These are phyloP conservation scores for Amanita subjunquillea DNA, from an alignment of 768 basidiomycete species.

Conservation along the genomic window DNA sequence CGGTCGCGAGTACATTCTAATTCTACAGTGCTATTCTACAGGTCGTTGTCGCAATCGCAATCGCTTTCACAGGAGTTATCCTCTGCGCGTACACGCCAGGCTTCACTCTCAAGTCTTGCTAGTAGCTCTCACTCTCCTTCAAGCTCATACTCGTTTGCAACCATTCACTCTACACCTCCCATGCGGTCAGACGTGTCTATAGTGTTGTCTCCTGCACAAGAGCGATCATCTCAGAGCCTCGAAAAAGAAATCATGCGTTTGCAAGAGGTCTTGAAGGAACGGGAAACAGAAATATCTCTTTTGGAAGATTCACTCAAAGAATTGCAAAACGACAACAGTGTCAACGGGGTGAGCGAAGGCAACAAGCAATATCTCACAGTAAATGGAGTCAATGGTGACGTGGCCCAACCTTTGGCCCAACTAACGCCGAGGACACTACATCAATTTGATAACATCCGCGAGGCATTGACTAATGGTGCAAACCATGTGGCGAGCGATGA, in stretches of 20 bases:
- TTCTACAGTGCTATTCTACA: conserved; percentile 19
- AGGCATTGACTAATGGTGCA: conserved; percentile 48
- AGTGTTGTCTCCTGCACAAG: conserved; percentile 38
- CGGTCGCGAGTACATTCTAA: conserved; percentile 8
- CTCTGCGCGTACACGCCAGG: conserved; percentile 78
- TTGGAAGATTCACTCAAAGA: conserved; percentile 51
- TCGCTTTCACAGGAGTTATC: conserved; percentile 97
- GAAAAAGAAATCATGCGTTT: conserved; percentile 95
- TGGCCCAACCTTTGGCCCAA: conserved; percentile 12
- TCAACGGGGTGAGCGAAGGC: conserved; percentile 3
- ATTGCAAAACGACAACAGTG: conserved; percentile 17
- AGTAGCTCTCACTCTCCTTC: conserved; percentile 49
- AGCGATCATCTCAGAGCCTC: conserved; percentile 75
- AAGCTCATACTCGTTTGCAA: conserved; percentile 36
- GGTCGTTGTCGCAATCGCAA: conserved; percentile 88
- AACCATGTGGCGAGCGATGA: conserved; percentile 24
- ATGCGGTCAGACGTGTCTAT: conserved; percentile 48
- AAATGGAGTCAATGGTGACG: conserved; percentile 17
- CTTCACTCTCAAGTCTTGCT: conserved; percentile 70
- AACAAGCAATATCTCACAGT: conserved; percentile 10
- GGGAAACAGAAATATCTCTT: conserved; percentile 81
- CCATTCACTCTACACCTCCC: conserved; percentile 18
- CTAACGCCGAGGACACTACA: conserved; percentile 66
- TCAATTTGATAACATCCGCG: conserved; percentile 67
- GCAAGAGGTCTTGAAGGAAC: conserved; percentile 83